Conservation (phyloP, 345 rosid genomes). For the Eucalyptus cloeziana region DNA sequence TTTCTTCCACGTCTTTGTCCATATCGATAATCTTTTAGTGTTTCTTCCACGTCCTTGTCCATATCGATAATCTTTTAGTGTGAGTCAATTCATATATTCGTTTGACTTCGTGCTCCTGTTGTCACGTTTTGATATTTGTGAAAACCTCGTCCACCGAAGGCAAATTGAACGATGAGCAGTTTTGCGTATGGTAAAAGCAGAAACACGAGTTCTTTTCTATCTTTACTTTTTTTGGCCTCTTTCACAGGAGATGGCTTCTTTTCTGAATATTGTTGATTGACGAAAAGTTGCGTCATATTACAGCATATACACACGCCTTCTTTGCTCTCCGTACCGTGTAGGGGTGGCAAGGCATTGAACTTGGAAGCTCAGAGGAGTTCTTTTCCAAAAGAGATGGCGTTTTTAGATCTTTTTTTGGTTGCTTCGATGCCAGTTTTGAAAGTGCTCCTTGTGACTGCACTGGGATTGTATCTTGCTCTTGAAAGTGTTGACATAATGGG, state of each 20-base stretch:
- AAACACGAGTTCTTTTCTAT: neutral
- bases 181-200: neutral
- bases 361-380: neutral
- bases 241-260: neutral
- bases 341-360: neutral
- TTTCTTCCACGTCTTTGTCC: neutral
- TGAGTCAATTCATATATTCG: neutral
- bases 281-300: neutral
- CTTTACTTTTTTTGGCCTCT: neutral
- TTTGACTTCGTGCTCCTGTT: neutral
- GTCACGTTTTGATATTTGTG: neutral
- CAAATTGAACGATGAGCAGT: neutral
- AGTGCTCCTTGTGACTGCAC: slow-evolving; percentile 21
- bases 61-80: neutral
- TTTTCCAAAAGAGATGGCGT: slow-evolving; percentile 3
- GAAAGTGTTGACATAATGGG: slow-evolving; percentile 22
- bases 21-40: neutral
- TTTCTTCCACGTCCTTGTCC: neutral
- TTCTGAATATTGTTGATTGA: neutral
- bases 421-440: slow-evolving; percentile 26
- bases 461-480: slow-evolving; percentile 24
- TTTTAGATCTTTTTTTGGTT: slow-evolving; percentile 14
- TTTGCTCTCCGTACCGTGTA: neutral
- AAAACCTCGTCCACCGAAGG: neutral
- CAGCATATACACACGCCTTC: neutral